A percentile compares a stretch with the other conserved stretches of the same genome.
phyloP scores from a whole-genome alignment of 306 rosid species.

The Lotus japonicus region DNA sequence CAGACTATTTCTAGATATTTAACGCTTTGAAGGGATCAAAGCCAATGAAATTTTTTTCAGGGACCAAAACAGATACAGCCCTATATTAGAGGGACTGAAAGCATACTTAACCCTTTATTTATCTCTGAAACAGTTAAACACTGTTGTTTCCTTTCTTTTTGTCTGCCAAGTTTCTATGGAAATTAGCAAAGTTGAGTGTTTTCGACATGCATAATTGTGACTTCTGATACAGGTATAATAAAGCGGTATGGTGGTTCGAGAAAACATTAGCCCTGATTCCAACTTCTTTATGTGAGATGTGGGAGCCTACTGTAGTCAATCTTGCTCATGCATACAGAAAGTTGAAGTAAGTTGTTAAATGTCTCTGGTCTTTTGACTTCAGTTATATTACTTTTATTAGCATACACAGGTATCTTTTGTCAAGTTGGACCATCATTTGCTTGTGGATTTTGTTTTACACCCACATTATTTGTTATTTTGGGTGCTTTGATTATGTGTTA shows the following conservation, averaged over 20 bases:
- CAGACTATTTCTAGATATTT: too few relatives aligned
- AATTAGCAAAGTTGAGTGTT: conserved; percentile 11
- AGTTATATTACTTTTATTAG: neutral
- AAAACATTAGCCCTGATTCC: conserved; percentile 78
- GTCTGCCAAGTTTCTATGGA: neutral
- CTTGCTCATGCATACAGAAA: conserved; percentile 92
- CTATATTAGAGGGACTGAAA: too few relatives aligned
- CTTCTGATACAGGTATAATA: conserved; percentile 59
- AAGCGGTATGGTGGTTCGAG: conserved; percentile 86
- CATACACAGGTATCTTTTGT: neutral
- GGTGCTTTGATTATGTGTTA: neutral
- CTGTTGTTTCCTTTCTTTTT: neutral
- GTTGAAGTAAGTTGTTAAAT: conserved; percentile 57
- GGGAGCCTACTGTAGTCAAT: conserved; percentile 94
- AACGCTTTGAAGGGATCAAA: too few relatives aligned
- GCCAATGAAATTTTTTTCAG: too few relatives aligned
- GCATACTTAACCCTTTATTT: neutral
- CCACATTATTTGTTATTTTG: neutral
- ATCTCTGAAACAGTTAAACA: neutral
- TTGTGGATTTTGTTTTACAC: neutral
- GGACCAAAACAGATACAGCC: too few relatives aligned
- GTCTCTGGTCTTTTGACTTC: neutral
- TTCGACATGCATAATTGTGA: conserved; percentile 18
- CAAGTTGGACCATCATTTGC: neutral
- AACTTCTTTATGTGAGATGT: conserved; percentile 72